Evolutionary conservation across 2,329 filamentous ascomycete genomes (phyloP), one percentile per base, ranked within the genome.

Genomic region (Xylaria hypoxylon): DNA sequence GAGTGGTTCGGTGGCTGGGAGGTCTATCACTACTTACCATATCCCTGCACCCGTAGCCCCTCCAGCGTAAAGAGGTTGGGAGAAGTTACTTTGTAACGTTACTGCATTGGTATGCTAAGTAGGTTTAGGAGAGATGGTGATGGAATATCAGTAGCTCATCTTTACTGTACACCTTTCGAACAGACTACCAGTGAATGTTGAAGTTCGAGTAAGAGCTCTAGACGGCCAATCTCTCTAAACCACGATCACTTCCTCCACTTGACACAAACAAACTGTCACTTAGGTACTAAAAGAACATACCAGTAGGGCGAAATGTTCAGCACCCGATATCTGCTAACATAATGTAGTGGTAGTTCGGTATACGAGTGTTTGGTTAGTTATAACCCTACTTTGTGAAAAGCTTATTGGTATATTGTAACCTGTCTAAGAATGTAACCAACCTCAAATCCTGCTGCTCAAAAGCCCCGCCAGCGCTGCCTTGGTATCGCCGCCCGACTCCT

Each of bases 401-500:
- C 40, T 15, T 8, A 42, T 19, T 42, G 5, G 17, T 19, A n/a
- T 51, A 17, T 50, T 50, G 2, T 50, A 31, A 3, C 47, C 24
- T 38, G 31, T 53, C 26, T 10, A n/a, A 40, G 5, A 26, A 19
- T n/a, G 24, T 2, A 13, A 6, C 33, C 5, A 10, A 26, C 11
- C 2, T 58, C 73, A 87, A 26, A 89, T 87, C 79, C 85, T 88
- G 64, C 84, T 87, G 63, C 84, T 87, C 72, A 90, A 86, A 76
- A 97, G 80, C 2, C 85, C 86, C 73, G 87, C 84, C 75, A 97
- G 80, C 5, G 86, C 87, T 53, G 83, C 84, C 81, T 87, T 93
- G 0, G 94, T 97, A 71, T 88, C 89, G 52, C 84, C 82, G 73
- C 86, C 86, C 7, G 86, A 89, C 72, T 93, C 92, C 84, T 95